phyloP scores from a whole-genome alignment of 352 stramenopile species.

The Pythium folliculosum region DNA sequence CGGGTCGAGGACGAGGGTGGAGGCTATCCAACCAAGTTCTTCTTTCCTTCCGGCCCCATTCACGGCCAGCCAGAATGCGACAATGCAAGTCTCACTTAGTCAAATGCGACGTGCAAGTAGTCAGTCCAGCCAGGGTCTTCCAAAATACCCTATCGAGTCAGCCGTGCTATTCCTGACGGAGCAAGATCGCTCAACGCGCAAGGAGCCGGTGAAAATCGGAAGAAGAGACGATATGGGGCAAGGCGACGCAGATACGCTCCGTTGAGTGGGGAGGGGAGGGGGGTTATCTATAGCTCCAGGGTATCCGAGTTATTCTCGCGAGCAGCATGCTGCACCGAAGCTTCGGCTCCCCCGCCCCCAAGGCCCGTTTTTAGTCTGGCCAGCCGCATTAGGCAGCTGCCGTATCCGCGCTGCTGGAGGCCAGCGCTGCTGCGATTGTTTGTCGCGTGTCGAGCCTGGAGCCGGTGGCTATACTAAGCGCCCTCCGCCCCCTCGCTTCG shows the following conservation, averaged over 20 bases:
- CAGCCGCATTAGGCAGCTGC: neutral
- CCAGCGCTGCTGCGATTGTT: constrained; percentile 8
- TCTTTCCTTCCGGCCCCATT: no score
- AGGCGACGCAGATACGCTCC: constrained; percentile 17
- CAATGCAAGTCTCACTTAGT: neutral
- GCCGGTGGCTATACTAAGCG: constrained; percentile 12
- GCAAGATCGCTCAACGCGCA: constrained; percentile 38
- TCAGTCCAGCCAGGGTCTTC: neutral
- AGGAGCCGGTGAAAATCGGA: constrained; percentile 34
- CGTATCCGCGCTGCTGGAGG: neutral
- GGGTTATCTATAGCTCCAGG: constrained; percentile 16
- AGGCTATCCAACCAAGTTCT: no score
- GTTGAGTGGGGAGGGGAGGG: no score
- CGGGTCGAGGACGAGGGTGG: neutral
- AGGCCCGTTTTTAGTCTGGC: neutral
- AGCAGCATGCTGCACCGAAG: constrained; percentile 9
- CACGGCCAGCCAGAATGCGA: no score
- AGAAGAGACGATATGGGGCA: neutral
- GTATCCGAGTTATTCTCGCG: constrained; percentile 15
- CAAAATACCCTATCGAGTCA: constrained; percentile 6
- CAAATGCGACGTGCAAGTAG: neutral
- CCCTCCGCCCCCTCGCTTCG: neutral
- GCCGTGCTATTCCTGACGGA: constrained; percentile 3
- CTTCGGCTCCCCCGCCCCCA: neutral
- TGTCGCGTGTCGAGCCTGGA: constrained; percentile 3